phyloP scores from a whole-genome alignment of 2,329 filamentous ascomycete species.

The Colletotrichum tropicicola region DNA sequence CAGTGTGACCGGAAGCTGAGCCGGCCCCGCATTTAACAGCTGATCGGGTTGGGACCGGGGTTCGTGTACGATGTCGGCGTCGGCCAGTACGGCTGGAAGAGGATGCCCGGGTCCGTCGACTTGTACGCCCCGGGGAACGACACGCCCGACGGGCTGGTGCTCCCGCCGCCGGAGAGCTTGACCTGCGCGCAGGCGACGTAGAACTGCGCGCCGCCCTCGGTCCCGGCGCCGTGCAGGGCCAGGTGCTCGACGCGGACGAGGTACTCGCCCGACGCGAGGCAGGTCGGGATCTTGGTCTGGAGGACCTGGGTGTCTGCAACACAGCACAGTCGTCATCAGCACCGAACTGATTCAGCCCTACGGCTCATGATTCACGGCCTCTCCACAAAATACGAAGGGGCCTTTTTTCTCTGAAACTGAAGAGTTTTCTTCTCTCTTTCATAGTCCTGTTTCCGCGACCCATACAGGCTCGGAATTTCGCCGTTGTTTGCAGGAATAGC shows the following conservation, averaged over 20 bases:
- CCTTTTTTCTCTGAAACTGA: slow-evolving; percentile 6
- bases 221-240: slow-evolving; percentile 52
- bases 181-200: slow-evolving; percentile 53
- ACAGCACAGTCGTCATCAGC: not conserved
- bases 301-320: slow-evolving; percentile 1
- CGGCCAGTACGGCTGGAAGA: slow-evolving; percentile 54
- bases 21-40: slow-evolving; percentile 20
- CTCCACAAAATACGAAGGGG: not conserved
- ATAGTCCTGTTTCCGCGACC: not conserved
- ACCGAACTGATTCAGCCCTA: slow-evolving; percentile 20
- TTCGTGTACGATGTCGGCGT: slow-evolving; percentile 47
- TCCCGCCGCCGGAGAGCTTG: slow-evolving; percentile 52
- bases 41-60: slow-evolving; percentile 31
- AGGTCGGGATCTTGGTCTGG: slow-evolving; percentile 19
- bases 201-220: slow-evolving; percentile 53
- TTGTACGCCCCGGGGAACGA: slow-evolving; percentile 52
- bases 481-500: not conserved
- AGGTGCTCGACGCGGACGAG: slow-evolving; percentile 59
- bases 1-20: no score
- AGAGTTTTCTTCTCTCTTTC: not conserved
- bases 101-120: slow-evolving; percentile 49
- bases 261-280: slow-evolving; percentile 49
- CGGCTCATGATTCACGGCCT: not conserved
- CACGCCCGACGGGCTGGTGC: slow-evolving; percentile 42
- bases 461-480: not conserved